Conservation (phyloP, 1,139 yeast genomes). For the Candida tetrigidarum region DNA sequence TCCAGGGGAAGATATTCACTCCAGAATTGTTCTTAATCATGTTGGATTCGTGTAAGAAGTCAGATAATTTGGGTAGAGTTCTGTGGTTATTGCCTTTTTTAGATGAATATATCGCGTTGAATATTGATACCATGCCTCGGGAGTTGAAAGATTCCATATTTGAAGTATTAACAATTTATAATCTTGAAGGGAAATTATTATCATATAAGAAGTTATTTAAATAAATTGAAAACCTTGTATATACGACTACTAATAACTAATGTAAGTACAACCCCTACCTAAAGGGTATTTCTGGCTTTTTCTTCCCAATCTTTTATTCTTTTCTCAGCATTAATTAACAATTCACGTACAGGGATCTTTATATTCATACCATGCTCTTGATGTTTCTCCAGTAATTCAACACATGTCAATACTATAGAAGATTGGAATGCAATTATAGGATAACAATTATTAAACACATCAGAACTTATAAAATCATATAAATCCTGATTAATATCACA, state of each 20-base stretch:
- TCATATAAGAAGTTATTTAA: constrained; percentile 23
- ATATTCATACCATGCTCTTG: not conserved
- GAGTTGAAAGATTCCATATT: constrained; percentile 20
- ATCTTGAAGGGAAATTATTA: constrained; percentile 31
- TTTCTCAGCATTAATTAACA: constrained; percentile 2
- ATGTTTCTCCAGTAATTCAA: constrained; percentile 7
- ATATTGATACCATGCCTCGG: constrained; percentile 5
- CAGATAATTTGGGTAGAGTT: constrained; percentile 37
- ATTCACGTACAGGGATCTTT: constrained; percentile 2
- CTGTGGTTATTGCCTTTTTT: constrained; percentile 46
- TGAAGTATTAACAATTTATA: constrained; percentile 22
- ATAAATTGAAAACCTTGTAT: not conserved
- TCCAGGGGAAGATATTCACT: constrained; percentile 25
- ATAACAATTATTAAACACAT: constrained; percentile 9
- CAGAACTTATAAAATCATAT: constrained; percentile 7
- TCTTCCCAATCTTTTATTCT: constrained; percentile 8
- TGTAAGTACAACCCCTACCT: too few relatives aligned
- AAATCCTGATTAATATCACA: constrained; percentile 1
- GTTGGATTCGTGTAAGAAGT: constrained; percentile 27
- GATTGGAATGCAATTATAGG: constrained; percentile 11
- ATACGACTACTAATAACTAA: not conserved
- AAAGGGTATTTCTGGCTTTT: constrained; percentile 3
- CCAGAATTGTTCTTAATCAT: constrained; percentile 30
- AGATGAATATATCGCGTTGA: constrained; percentile 28
- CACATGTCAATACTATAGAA: constrained; percentile 9